phyloP scores from a whole-genome alignment of 257 asterid species.

The Apocynum venetum region DNA sequence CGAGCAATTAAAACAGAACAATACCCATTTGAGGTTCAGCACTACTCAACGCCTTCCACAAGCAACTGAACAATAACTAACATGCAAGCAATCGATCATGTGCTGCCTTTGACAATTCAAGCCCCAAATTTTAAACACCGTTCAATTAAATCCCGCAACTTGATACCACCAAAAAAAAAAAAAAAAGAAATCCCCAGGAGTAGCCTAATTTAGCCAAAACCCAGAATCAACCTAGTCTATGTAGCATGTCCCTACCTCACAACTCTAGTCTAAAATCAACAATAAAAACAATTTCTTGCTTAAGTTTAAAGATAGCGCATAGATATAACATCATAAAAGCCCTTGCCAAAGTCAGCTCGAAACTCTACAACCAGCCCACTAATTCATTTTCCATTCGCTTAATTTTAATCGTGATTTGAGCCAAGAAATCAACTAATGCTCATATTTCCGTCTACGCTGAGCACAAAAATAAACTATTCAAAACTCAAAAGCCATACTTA shows the following conservation, averaged over 20 bases:
- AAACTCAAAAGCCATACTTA: conserved; percentile 9
- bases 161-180: conserved; percentile 3
- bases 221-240: conserved; percentile 5
- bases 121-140: background rate
- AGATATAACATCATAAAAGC: background rate
- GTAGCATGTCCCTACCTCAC: background rate
- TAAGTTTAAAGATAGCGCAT: conserved; percentile 5
- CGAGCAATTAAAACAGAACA: background rate
- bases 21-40: background rate
- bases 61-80: conserved; percentile 19
- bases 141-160: conserved; percentile 7
- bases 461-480: background rate
- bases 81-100: conserved; percentile 13
- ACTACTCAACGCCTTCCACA: conserved; percentile 16
- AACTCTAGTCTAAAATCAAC: conserved; percentile 1
- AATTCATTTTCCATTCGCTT: background rate
- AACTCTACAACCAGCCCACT: conserved; percentile 1
- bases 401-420: conserved; percentile 1
- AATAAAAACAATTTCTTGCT: conserved; percentile 7
- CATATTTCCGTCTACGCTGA: background rate
- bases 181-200: conserved; percentile 1
- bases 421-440: background rate
- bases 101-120: conserved; percentile 17
- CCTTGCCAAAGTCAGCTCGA: conserved; percentile 3
- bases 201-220: background rate